Percentiles rank a stretch among this genome's conserved stretches.
phyloP scores from a whole-genome alignment of 441 rosid species.

The Gossypium schwendimanii region DNA sequence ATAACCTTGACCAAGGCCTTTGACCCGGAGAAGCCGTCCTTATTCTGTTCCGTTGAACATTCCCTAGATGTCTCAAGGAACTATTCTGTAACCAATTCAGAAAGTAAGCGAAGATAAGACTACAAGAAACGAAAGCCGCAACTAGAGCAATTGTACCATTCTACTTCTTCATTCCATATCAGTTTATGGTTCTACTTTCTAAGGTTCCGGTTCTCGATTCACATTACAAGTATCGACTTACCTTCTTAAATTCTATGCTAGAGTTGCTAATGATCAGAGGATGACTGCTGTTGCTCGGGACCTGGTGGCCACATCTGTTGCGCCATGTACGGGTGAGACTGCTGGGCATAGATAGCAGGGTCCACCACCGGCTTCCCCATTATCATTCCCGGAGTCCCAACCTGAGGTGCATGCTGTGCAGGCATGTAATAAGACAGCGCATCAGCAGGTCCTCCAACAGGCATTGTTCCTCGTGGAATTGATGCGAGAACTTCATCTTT shows the following conservation, averaged over 20 bases:
- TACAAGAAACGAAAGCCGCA: background rate
- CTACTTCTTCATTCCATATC: background rate
- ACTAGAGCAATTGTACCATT: background rate
- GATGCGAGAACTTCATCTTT: conserved; percentile 61
- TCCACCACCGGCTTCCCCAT: conserved; percentile 76
- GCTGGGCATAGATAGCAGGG: conserved; percentile 51
- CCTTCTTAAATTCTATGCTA: conserved; percentile 15
- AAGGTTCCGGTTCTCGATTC: background rate
- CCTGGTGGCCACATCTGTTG: conserved; percentile 70
- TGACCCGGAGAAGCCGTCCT: conserved; percentile 12
- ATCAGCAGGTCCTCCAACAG: conserved; percentile 60
- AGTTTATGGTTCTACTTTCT: background rate
- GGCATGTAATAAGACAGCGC: conserved; percentile 68
- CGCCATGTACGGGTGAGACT: conserved; percentile 57
- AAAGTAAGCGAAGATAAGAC: background rate
- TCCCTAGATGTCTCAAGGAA: background rate
- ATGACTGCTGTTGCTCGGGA: conserved; percentile 65
- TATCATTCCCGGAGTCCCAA: conserved; percentile 71
- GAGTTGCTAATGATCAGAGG: conserved; percentile 43
- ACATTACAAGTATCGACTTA: background rate
- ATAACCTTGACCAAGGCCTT: conserved; percentile 14
- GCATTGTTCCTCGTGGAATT: conserved; percentile 59
- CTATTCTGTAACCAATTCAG: background rate
- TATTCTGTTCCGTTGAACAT: background rate
- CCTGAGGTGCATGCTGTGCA: conserved; percentile 53